A percentile compares a stretch with the other conserved stretches of the same genome.
Conservation (phyloP, 2,329 filamentous ascomycete species). For the Penicillium concentricum region DNA sequence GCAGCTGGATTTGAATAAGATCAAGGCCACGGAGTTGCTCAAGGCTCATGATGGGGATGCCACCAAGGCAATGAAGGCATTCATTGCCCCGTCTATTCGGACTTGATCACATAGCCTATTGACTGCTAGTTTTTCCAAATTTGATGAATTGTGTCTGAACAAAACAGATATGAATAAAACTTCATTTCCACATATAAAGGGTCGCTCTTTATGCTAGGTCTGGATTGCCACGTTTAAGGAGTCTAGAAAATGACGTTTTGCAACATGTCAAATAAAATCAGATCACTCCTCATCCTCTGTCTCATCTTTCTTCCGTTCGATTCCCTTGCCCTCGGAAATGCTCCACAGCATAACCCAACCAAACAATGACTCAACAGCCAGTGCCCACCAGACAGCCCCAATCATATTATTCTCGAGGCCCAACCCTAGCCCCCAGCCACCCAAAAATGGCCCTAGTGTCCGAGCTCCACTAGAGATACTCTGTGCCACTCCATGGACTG, state of each 20-base stretch:
- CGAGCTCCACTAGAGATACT: slow-evolving; percentile 55
- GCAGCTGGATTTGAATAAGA: slow-evolving; percentile 47
- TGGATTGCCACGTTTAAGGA: background rate
- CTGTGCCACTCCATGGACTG: slow-evolving; percentile 60
- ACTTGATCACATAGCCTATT: slow-evolving; percentile 4
- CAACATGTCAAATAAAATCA: background rate
- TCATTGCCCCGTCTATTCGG: slow-evolving; percentile 32
- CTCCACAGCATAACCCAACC: slow-evolving; percentile 60
- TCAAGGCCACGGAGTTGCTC: slow-evolving; percentile 49
- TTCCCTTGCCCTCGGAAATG: slow-evolving; percentile 64
- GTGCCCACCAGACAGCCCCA: slow-evolving; percentile 58
- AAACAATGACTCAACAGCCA: slow-evolving; percentile 54
- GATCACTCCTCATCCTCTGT: slow-evolving; percentile 21
- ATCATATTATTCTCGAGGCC: slow-evolving; percentile 56
- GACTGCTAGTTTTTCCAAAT: background rate
- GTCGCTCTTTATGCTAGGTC: background rate
- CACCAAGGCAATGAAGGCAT: slow-evolving; percentile 43
- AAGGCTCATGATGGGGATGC: slow-evolving; percentile 48
- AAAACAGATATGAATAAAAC: background rate
- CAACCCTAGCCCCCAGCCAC: slow-evolving; percentile 54
- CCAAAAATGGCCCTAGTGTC: slow-evolving; percentile 56
- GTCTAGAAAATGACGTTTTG: background rate
- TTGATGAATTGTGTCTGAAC: background rate
- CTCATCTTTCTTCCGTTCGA: slow-evolving; percentile 47
- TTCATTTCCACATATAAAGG: background rate